These are phyloP conservation scores for Comarum palustre DNA, from an alignment of 306 rosid species.

Conservation along the genomic window DNA sequence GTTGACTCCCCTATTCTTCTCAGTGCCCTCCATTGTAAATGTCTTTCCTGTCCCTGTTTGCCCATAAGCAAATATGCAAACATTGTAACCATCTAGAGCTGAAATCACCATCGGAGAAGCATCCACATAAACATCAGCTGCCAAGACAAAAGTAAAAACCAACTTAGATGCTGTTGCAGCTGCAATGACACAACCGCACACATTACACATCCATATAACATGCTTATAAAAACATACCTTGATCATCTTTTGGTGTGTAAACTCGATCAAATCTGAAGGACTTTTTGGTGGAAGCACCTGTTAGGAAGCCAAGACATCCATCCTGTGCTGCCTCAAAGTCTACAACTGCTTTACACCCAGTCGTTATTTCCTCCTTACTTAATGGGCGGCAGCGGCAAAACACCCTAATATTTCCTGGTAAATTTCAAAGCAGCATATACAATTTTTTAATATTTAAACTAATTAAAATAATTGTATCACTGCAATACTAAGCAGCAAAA, in stretches of 20 bases:
- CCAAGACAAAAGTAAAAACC: slow-evolving; percentile 33
- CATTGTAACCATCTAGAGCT: slow-evolving; percentile 80
- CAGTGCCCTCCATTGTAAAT: slow-evolving; percentile 89
- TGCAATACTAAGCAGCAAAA: background rate
- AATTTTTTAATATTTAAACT: slow-evolving; percentile 1
- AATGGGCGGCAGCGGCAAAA: slow-evolving; percentile 92
- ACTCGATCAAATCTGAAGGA: slow-evolving; percentile 79
- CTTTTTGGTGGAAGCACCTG: slow-evolving; percentile 54
- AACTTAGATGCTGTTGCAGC: background rate
- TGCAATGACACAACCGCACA: slow-evolving; percentile 6
- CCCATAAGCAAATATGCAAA: slow-evolving; percentile 88
- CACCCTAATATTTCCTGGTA: slow-evolving; percentile 79
- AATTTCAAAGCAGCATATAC: slow-evolving; percentile 8
- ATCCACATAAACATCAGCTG: slow-evolving; percentile 78
- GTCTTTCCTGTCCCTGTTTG: slow-evolving; percentile 95
- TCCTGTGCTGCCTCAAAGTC: slow-evolving; percentile 82
- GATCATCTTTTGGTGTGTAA: slow-evolving; percentile 77
- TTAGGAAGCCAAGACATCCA: slow-evolving; percentile 69
- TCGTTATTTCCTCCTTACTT: slow-evolving; percentile 53
- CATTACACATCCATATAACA: background rate
- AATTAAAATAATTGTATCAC: background rate
- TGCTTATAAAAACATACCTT: slow-evolving; percentile 38
- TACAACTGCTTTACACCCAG: slow-evolving; percentile 58
- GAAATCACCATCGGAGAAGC: slow-evolving; percentile 82
- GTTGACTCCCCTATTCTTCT: slow-evolving; percentile 77